Evolutionary conservation across 345 rosid species (phyloP), one percentile per base, ranked within the genome.

Genomic region (Citrus sp.): DNA sequence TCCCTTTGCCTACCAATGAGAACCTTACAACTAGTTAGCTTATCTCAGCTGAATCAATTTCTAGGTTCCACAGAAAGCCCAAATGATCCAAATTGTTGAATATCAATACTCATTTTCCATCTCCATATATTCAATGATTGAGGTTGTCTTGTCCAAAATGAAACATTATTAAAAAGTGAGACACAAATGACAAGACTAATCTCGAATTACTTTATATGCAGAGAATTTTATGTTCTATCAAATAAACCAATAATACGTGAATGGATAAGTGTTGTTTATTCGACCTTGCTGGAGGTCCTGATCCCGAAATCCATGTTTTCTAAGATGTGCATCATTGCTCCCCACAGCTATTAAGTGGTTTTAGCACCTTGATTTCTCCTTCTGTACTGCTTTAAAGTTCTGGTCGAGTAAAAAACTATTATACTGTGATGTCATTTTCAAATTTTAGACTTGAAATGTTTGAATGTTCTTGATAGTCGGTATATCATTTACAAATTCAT

Each of bases 11-110:
- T 35, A 58, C 14, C 9, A 14, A 13, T 58, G 25, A 35, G 32
- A 58, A 64, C 54, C 78, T 32, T 54, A 22, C 64, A 63, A 65
- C 78, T 67, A n/a, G 30, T n/a, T 60, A 46, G 46, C 70, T 63
- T 42, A 22, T 37, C 35, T 49, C 40, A 65, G 46, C 34, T 22
- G 34, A 65, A 38, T 63, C 3, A n/a, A 42, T 64, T 22, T 12
- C 54, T 49, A 28, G 10, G 49, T 32, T 56, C 18, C 42, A 0
- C 42, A 74, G 25, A 62, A 37, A 13, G 73, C 73, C 73, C 51
- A 22, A 46, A 55, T 37, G 9, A 9, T 24, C 21, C 60, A 18
- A 34, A 27, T 14, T 24, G 14, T 40, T 62, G 24, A 58, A 63
- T 54, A 49, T 46, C 30, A 21, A 34, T 30, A 14, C 28, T 64